Percentiles rank a stretch among this genome's conserved stretches.
phyloP scores from a whole-genome alignment of 2,329 filamentous ascomycete species.

The Colletotrichum tropicale region DNA sequence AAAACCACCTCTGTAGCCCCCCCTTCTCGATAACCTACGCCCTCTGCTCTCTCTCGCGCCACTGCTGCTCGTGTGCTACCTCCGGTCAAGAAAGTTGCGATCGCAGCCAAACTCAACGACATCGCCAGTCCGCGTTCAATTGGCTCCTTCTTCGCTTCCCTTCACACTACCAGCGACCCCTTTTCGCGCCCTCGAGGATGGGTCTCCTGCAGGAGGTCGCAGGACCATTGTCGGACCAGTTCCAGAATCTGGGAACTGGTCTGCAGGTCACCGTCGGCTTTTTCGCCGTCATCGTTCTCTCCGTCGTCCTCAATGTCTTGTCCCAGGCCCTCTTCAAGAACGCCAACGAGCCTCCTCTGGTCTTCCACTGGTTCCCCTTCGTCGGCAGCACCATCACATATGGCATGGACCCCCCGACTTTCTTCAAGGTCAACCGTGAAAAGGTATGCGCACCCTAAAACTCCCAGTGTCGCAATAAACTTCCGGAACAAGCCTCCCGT shows the following conservation, averaged over 20 bases:
- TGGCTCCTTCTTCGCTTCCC: neutral
- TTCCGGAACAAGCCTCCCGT: neutral
- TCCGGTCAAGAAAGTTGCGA: neutral
- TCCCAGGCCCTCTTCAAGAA: constrained; percentile 82
- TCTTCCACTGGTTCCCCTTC: constrained; percentile 83
- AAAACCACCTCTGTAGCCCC: constrained; percentile 9
- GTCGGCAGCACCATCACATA: constrained; percentile 93
- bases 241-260: constrained; percentile 50
- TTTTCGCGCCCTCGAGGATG: constrained; percentile 43
- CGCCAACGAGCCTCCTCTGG: constrained; percentile 78
- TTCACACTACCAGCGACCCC: neutral
- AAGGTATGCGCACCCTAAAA: constrained; percentile 62
- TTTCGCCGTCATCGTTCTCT: constrained; percentile 49
- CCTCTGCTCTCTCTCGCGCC: neutral
- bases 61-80: neutral
- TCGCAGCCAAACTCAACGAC: neutral
- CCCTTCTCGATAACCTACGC: neutral
- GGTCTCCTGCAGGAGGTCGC: constrained; percentile 58
- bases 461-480: neutral
- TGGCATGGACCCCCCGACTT: constrained; percentile 90
- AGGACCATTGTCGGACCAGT: constrained; percentile 55
- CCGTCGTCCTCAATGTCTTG: constrained; percentile 79
- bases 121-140: neutral
- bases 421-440: constrained; percentile 77
- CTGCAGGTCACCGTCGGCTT: constrained; percentile 53